Base-by-base conservation (phyloP, 83 land plant genomes). In the Diphasiastrum complanatum region DNA sequence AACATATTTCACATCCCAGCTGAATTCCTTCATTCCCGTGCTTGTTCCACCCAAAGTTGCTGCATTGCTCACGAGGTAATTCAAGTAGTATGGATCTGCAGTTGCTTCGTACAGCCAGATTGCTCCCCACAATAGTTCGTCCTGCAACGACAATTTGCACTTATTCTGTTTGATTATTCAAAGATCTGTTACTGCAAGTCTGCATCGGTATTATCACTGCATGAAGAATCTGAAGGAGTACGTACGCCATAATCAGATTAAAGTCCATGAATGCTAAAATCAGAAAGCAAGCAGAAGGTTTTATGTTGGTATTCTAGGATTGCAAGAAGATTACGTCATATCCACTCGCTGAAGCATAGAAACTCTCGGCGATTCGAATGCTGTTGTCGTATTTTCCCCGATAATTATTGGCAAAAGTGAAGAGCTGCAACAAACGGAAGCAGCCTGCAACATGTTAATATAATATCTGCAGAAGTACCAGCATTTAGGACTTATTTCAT, bases 1-100 rank as follows among this genome's bases (percentile, higher is more conserved):
- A 18, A 81, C 85, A 67, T 77, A 80, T 66, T 91, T 91, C 47
- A 78, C 79, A 61, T 91, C 93, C 97, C 89, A 91, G 49, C 80
- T 72, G 57, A 91, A 87, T 30, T 91, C 86, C 23, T 51, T 65
- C 51, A 84, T 77, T 33, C 70, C 75, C 93, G 89, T 82, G 5
- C 75, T 78, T 10, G 63, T 67, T 2, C 86, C 89, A 29, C 92
- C 96, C 36, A 86, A 46, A 20, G 49, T 23, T 0, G 68, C 30
- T 14, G 75, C 81, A 58, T 87, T 87, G 3, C 78, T 61, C 0
- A 68, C 49, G 1, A 64, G 75, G 47, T 84, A 91, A 10, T 83
- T 48, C 12, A 83, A 14, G 73, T 81, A 90, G 4, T 29, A 28
- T 19, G 71, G 27, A 16, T 86, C 74, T 3, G 60, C 57, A 18